Percentiles rank a stretch among this genome's conserved stretches.
Conservation (phyloP, 768 basidiomycete genomes). For the Suillus brevipes region DNA sequence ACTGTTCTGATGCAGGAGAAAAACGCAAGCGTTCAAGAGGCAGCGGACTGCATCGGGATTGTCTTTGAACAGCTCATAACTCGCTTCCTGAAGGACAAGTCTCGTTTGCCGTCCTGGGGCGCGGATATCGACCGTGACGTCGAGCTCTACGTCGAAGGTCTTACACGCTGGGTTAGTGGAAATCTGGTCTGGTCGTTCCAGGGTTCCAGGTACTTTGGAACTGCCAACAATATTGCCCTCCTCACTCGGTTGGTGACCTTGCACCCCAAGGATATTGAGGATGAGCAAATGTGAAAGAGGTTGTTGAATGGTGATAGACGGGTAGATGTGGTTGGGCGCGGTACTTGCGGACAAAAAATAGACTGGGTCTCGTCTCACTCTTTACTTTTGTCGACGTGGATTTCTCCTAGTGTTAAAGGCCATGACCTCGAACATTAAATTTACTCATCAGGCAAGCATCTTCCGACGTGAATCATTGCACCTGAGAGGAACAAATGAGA, state of each 20-base stretch:
- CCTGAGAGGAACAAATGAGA: too few relatives aligned
- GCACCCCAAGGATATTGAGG: background rate
- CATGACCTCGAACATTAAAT: too few relatives aligned
- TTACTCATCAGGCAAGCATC: too few relatives aligned
- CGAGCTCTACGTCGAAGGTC: slow-evolving; percentile 49
- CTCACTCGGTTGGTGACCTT: background rate
- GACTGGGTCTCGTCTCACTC: too few relatives aligned
- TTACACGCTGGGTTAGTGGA: slow-evolving; percentile 63
- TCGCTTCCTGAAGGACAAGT: slow-evolving; percentile 46
- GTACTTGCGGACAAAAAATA: too few relatives aligned
- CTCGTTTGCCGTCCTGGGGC: slow-evolving; percentile 51
- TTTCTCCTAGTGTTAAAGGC: too few relatives aligned
- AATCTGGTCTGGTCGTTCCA: slow-evolving; percentile 74
- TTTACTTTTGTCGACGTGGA: too few relatives aligned
- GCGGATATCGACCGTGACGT: slow-evolving; percentile 51
- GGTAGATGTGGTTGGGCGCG: background rate
- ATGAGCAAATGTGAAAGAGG: background rate
- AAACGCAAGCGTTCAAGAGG: slow-evolving; percentile 54
- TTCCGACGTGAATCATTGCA: too few relatives aligned
- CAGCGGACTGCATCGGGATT: slow-evolving; percentile 55
- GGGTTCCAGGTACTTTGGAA: slow-evolving; percentile 67
- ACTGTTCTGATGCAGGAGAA: slow-evolving; percentile 65
- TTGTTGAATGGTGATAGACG: background rate
- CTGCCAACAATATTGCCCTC: slow-evolving; percentile 8
- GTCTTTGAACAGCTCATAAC: slow-evolving; percentile 53